Base-by-base conservation (phyloP, 371 early-diverging fungal genomes). In the Syncephalastrum monosporum region DNA sequence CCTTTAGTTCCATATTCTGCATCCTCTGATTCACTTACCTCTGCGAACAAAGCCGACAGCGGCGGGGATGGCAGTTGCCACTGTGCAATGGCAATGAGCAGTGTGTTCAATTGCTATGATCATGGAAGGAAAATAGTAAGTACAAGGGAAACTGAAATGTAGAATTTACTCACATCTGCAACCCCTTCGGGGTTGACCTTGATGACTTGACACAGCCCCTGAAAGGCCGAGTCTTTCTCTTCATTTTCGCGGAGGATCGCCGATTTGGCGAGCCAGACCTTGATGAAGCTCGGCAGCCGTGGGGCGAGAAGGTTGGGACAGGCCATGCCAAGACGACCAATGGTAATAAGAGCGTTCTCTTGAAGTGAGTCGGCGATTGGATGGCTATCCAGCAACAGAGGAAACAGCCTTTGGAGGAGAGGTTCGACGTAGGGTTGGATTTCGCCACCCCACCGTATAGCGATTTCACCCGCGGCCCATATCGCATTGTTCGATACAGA, bases 401-500 rank as follows among this genome's bases (percentile, higher is more conserved):
- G 87, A 19, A 94, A 77, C 55, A 95, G 69, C 8, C 85, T 79
- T 63, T 85, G 80, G 23, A 94, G 67, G 38, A 96, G 66, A 8
- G 87, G 84, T 41, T 77, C 71, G 7, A 91, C 80, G 71, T 84
- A 93, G 7, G 68, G 73, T 56, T 79, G 70, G 71, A 90, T 87
- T 16, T 79, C 85, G 15, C 6, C 55, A 6, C 69, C 75, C 55
- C 82, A 85, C 69, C 91, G 84, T 21, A 95, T 72, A 3, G 95
- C 89, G 56, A 97, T 91, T 78, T 98, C 98, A 27, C 97, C 98
- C 1, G 85, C 85, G 1, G 97, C 91, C 98, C 98, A 98, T 8
- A 89, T 82, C 1, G 96, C 97, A 67, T 98, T 98, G 71, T 95
- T 98, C 67, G 89, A 85, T 13, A 88, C 91, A 41, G 84, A 82